These are phyloP conservation scores for Pythium guiyangense DNA, from an alignment of 352 stramenopile species.

Conservation along the genomic window DNA sequence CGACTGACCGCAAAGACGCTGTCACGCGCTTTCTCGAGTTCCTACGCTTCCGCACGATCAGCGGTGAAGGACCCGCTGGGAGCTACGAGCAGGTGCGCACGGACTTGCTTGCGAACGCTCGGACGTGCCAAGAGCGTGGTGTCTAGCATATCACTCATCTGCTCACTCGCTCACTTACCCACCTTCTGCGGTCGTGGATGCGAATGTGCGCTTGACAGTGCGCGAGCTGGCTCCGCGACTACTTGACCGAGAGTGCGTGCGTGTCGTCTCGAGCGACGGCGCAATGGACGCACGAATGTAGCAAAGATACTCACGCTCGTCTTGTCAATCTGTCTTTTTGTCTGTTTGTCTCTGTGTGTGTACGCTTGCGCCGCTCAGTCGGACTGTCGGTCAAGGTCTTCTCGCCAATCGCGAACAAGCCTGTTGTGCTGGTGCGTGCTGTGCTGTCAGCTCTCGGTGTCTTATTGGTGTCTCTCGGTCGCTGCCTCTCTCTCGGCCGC, in stretches of 20 bases:
- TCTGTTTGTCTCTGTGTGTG: too few relatives aligned
- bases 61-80: constrained; percentile 57
- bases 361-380: constrained; percentile 26
- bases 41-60: constrained; percentile 72
- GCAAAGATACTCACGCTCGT: too few relatives aligned
- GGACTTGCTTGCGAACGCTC: too few relatives aligned
- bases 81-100: constrained; percentile 55
- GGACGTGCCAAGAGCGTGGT: neutral
- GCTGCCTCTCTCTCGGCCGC: neutral
- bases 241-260: constrained; percentile 38
- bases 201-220: constrained; percentile 24
- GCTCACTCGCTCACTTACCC: neutral
- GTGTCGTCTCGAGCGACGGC: too few relatives aligned
- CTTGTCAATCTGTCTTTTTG: neutral
- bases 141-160: too few relatives aligned
- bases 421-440: constrained; percentile 82
- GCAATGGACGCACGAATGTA: neutral
- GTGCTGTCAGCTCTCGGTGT: neutral
- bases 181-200: too few relatives aligned
- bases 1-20: constrained; percentile 24
- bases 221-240: constrained; percentile 48
- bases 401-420: constrained; percentile 59
- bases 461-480: neutral
- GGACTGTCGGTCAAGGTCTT: constrained; percentile 44
- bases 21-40: constrained; percentile 70